Base-by-base conservation (phyloP, 139 green algal genomes). In the Spirogloea muscicola region DNA sequence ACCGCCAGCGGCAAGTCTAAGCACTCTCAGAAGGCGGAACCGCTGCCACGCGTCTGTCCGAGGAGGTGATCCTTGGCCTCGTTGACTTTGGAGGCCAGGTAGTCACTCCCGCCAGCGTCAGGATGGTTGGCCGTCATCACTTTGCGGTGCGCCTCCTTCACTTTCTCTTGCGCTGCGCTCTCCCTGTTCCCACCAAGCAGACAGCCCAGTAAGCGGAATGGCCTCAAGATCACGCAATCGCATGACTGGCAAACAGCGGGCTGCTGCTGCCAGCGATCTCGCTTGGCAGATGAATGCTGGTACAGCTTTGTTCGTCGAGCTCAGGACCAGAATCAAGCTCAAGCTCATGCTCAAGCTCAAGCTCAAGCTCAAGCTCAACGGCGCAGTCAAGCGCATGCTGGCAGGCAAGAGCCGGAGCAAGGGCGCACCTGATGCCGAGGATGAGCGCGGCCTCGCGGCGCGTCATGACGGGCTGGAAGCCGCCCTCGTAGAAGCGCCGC, bases 111-210 rank as follows among this genome's bases (percentile, higher is more conserved):
- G 16, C 94, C 93, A 70, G 89, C 78, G 69, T 99, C 94, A 4
- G 94, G 94, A 66, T 99, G 94, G 77, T 99, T 99, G 36, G 94
- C 94, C 40, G 96, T 91, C 93, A 99, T 99, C 66, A 99, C 94
- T 21, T 84, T 83, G 3, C 91, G 68, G 85, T 99, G 94, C 6
- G 94, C 93, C 18, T 95, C 93, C 84, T 96, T 96, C 18, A 98
- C 78, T 38, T 88, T 88, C 38, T 96, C 90, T 74, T 90, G 87
- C 16, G 82, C 82, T 4, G 94, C 90, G 59, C 72, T 89, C 92
- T 84, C 81, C 37, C 76, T 69, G 55, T 13, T 18, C 16, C 18
- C 57, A 65, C 48, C 3, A 33, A 64, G 55, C 10, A 64, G 43
- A 51, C 10, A 51, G 43, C 10, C 43, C 43, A 10, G 43, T 10